These are phyloP conservation scores for Protea cynaroides DNA, from an alignment of 164 flowering plant species.

Conservation along the genomic window DNA sequence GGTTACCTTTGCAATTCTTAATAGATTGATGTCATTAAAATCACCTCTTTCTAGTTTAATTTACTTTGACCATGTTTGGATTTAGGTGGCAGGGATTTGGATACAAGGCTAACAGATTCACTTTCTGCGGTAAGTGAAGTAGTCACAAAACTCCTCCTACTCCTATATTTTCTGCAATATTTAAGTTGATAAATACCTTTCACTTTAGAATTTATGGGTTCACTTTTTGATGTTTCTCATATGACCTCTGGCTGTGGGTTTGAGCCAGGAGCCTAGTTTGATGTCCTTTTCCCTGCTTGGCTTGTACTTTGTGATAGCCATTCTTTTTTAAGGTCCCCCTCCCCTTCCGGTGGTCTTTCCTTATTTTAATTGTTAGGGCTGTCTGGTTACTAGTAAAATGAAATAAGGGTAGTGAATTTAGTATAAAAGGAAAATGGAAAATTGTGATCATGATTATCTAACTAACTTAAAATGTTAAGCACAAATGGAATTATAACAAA, in stretches of 20 bases:
- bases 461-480: no score
- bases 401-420: no score
- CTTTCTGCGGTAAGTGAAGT: slow-evolving; percentile 21
- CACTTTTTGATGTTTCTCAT: background rate
- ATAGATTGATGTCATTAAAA: background rate
- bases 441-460: no score
- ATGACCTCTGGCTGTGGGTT: background rate
- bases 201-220: background rate
- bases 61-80: slow-evolving; percentile 1
- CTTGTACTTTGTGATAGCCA: no score
- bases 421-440: no score
- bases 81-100: slow-evolving; percentile 24
- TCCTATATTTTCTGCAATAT: background rate
- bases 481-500: no score
- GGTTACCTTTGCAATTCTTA: background rate
- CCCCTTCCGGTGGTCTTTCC: no score
- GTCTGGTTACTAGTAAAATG: no score
- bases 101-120: slow-evolving; percentile 20
- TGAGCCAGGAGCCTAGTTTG: no score
- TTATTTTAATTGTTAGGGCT: no score
- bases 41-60: slow-evolving; percentile 1
- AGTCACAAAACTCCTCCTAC: background rate
- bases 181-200: background rate
- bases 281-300: no score
- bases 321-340: no score